Conservation (phyloP, 1,139 yeast genomes). For the Scheffersomyces quercinus region DNA sequence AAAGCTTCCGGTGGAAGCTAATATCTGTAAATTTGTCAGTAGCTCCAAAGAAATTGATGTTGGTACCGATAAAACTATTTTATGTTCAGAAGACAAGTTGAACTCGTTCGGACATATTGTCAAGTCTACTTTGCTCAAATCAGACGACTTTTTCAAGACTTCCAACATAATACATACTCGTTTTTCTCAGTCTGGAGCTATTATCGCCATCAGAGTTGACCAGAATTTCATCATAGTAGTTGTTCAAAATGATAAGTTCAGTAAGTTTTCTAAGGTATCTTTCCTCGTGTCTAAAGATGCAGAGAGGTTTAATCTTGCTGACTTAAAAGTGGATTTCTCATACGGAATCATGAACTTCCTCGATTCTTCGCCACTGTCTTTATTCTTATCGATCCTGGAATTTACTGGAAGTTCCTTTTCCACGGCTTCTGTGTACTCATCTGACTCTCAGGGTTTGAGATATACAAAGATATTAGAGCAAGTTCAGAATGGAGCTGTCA, state of each 20-base stretch:
- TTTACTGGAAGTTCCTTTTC: constrained; percentile 18
- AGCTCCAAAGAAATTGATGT: constrained; percentile 38
- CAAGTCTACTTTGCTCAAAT: constrained; percentile 40
- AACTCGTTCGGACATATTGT: constrained; percentile 48
- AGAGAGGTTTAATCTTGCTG: constrained; percentile 48
- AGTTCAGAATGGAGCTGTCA: constrained; percentile 44
- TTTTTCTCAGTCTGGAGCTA: constrained; percentile 34
- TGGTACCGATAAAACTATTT: constrained; percentile 42
- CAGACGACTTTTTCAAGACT: constrained; percentile 56
- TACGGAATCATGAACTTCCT: constrained; percentile 52
- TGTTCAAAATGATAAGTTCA: constrained; percentile 50
- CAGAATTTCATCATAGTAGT: constrained; percentile 56
- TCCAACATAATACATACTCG: constrained; percentile 19
- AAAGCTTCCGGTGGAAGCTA: constrained; percentile 30
- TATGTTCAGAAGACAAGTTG: constrained; percentile 47
- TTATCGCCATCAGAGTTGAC: constrained; percentile 50
- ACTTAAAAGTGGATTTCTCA: constrained; percentile 46
- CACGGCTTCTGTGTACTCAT: constrained; percentile 49
- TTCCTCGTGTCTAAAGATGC: constrained; percentile 65
- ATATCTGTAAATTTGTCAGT: constrained; percentile 55
- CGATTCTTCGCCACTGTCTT: constrained; percentile 56
- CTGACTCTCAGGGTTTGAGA: constrained; percentile 65
- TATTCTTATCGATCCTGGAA: constrained; percentile 54
- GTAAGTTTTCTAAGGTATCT: constrained; percentile 38
- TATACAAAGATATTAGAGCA: constrained; percentile 50